These are phyloP conservation scores for Warburgia ugandensis DNA, from an alignment of 164 flowering plant genomes.

Conservation along the genomic window DNA sequence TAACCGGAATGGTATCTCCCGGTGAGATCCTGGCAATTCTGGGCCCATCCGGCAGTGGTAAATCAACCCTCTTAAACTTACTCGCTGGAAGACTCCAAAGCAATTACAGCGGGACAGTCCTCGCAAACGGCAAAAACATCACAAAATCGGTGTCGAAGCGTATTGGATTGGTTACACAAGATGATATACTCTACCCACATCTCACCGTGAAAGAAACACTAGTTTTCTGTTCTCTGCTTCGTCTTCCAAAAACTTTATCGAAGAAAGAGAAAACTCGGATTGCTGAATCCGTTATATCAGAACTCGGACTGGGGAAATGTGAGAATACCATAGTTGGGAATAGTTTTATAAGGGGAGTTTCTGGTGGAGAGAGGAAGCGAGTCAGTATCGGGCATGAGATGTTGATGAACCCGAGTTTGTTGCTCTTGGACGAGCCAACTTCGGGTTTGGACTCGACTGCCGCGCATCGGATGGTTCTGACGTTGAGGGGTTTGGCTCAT, in stretches of 20 bases:
- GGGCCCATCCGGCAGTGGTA: conserved; percentile 94
- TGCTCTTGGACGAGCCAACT: conserved; percentile 84
- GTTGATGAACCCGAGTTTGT: conserved; percentile 69
- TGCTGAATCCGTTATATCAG: conserved; percentile 59
- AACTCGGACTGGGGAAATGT: conserved; percentile 64
- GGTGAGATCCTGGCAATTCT: conserved; percentile 81
- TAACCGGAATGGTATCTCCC: conserved; percentile 71
- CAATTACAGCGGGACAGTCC: conserved; percentile 48
- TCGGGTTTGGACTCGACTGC: conserved; percentile 89
- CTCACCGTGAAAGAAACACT: conserved; percentile 84
- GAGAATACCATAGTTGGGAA: conserved; percentile 67
- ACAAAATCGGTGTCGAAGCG: conserved; percentile 26
- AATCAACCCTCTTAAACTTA: conserved; percentile 75
- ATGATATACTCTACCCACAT: conserved; percentile 81
- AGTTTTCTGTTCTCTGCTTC: conserved; percentile 54
- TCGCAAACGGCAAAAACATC: conserved; percentile 38
- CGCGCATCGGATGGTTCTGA: conserved; percentile 53
- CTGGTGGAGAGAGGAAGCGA: conserved; percentile 85
- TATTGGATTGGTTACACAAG: conserved; percentile 85
- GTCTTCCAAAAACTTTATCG: conserved; percentile 39
- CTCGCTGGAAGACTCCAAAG: conserved; percentile 62
- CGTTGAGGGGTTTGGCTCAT: conserved; percentile 43
- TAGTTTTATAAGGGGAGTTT: conserved; percentile 58
- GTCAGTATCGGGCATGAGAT: conserved; percentile 87
- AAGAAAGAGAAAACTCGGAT: conserved; percentile 31